phyloP scores from a whole-genome alignment of 805 yeast species.

The Cyberlindnera nakhonratchasimensis region DNA sequence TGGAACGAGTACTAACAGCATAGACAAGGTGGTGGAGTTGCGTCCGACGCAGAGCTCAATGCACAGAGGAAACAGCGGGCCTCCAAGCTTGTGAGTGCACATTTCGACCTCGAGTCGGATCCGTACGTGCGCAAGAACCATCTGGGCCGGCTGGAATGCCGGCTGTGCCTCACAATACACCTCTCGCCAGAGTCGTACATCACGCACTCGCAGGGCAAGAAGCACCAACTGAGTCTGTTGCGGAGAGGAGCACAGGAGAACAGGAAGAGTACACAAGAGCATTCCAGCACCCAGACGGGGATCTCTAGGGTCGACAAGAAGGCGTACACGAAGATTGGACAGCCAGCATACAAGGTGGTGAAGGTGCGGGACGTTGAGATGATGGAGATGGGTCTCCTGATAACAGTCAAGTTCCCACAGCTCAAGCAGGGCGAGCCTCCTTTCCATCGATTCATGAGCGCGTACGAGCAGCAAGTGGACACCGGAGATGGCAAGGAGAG shows the following conservation, averaged over 20 bases:
- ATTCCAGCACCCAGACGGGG: conserved; percentile 27
- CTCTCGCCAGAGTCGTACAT: conserved; percentile 75
- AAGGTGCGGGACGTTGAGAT: conserved; percentile 65
- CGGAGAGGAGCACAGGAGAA: conserved; percentile 46
- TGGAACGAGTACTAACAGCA: conserved; percentile 6
- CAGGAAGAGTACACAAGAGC: conserved; percentile 1
- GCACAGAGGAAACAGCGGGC: conserved; percentile 60
- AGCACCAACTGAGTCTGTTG: conserved; percentile 72
- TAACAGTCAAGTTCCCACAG: conserved; percentile 56
- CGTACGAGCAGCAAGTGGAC: conserved; percentile 60
- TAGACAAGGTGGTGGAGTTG: conserved; percentile 63
- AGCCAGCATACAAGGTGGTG: conserved; percentile 65
- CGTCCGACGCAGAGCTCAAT: conserved; percentile 67
- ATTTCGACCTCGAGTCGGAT: conserved; percentile 55
- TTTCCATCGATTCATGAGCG: conserved; percentile 70
- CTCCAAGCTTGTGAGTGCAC: conserved; percentile 44
- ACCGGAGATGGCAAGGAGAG: conserved; percentile 41
- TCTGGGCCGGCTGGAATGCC: conserved; percentile 81
- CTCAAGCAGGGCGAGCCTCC: conserved; percentile 49
- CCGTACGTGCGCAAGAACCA: conserved; percentile 86
- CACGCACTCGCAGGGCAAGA: conserved; percentile 79
- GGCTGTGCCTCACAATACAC: conserved; percentile 80
- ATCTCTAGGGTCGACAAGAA: conserved; percentile 23
- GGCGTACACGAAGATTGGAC: conserved; percentile 46
- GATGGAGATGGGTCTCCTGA: conserved; percentile 58